Percentiles rank a stretch among this genome's conserved stretches.
Conservation (phyloP, 31 red algal species). For the Porphyra umbilicalis region DNA sequence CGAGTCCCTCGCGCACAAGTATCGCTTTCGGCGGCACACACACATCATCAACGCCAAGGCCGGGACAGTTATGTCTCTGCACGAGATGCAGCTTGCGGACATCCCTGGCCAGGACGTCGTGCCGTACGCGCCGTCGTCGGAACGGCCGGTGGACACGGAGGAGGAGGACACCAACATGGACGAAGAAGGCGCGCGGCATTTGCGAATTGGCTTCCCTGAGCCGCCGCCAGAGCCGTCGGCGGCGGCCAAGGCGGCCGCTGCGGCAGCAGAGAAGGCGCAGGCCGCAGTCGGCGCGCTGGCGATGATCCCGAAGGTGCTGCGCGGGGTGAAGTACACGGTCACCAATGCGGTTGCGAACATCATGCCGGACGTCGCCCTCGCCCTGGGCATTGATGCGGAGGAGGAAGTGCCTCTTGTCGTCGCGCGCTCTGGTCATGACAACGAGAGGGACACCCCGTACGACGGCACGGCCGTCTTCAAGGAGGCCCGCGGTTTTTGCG, state of each 20-base stretch:
- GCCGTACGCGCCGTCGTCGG: background rate
- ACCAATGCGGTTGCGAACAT: conserved; percentile 56
- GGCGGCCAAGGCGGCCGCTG: background rate
- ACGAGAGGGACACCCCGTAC: conserved; percentile 47
- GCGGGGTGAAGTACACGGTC: conserved; percentile 42
- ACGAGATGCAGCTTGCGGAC: background rate
- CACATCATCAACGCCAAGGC: background rate
- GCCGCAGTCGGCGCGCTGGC: background rate
- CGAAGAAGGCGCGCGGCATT: background rate
- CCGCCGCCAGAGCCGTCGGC: background rate
- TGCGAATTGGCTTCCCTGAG: background rate
- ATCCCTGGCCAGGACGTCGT: background rate
- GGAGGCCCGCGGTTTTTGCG: conserved; percentile 54
- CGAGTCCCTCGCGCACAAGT: conserved; percentile 31
- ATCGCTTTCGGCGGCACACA: conserved; percentile 2
- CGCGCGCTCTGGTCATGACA: conserved; percentile 18
- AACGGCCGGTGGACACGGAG: background rate
- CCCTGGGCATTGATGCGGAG: conserved; percentile 65
- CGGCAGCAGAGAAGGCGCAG: conserved; percentile 3
- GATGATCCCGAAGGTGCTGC: conserved; percentile 15
- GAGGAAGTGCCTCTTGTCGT: conserved; percentile 59
- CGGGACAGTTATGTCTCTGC: background rate
- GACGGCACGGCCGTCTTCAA: conserved; percentile 58
- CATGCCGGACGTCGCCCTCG: conserved; percentile 80
- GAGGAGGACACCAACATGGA: background rate